Evolutionary conservation across 371 early-diverging fungal species (phyloP).

Genomic region (Saksenaea vasiformis): DNA sequence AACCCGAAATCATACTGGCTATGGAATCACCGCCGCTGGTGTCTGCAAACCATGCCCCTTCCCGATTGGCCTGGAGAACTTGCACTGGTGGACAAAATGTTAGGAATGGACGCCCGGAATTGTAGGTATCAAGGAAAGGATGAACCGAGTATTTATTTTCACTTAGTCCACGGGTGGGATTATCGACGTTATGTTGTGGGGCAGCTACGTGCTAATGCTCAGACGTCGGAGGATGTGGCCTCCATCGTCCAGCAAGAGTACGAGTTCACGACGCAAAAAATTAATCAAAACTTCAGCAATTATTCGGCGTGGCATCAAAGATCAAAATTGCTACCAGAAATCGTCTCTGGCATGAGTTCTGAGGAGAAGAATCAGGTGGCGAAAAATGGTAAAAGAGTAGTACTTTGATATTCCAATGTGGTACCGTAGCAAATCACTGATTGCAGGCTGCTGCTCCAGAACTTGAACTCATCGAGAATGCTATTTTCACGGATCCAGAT

Average conservation of each 20-base stretch:
- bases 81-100: slow-evolving; percentile 70
- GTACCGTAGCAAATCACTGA: slow-evolving; percentile 13
- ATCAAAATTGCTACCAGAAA: slow-evolving; percentile 73
- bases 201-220: slow-evolving; percentile 27
- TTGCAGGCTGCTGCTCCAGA: slow-evolving; percentile 44
- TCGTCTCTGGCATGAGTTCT: slow-evolving; percentile 46
- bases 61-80: slow-evolving; percentile 85
- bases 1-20: slow-evolving; percentile 93
- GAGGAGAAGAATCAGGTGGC: slow-evolving; percentile 46
- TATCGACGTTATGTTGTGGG: slow-evolving; percentile 84
- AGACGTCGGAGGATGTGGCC: slow-evolving; percentile 22
- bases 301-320: slow-evolving; percentile 98
- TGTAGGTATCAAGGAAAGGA: slow-evolving; percentile 57
- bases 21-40: slow-evolving; percentile 96
- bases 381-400: slow-evolving; percentile 41
- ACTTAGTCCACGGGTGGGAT: slow-evolving; percentile 92
- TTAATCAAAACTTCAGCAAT: slow-evolving; percentile 90
- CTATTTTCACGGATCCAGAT: slow-evolving; percentile 94
- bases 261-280: slow-evolving; percentile 83
- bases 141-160: neutral
- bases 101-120: slow-evolving; percentile 89
- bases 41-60: slow-evolving; percentile 70
- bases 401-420: no score
- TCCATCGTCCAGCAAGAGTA: slow-evolving; percentile 63
- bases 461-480: slow-evolving; percentile 81